Evolutionary conservation across 1,284 basidiomycete species (phyloP).

Genomic region (Blastosporella zonata): DNA sequence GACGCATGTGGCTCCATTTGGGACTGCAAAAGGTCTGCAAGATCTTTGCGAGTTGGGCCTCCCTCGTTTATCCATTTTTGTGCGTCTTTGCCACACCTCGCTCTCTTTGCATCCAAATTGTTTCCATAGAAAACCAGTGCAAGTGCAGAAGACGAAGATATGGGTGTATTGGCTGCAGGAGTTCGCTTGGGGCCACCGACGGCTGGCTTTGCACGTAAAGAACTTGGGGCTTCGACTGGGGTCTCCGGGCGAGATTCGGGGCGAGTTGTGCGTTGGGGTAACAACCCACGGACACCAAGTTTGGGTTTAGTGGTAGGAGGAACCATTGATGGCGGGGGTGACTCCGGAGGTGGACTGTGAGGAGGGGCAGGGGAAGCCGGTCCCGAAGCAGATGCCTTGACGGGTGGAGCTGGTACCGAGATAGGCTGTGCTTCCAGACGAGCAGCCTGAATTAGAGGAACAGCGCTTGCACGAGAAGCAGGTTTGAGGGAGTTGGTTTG

Average conservation of each 20-base stretch:
- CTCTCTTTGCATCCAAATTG: constrained; percentile 71
- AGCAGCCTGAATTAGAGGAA: constrained; percentile 85
- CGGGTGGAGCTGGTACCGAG: constrained; percentile 23
- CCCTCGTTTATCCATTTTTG: constrained; percentile 82
- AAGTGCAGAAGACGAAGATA: constrained; percentile 34
- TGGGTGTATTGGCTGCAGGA: constrained; percentile 27
- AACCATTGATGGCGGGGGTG: constrained; percentile 30
- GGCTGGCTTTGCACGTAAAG: constrained; percentile 43
- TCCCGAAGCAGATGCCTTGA: constrained; percentile 24
- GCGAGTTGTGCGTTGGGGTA: constrained; percentile 61
- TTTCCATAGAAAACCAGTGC: constrained; percentile 64
- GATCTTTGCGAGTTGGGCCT: constrained; percentile 80
- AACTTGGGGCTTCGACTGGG: constrained; percentile 40
- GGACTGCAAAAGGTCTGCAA: constrained; percentile 81
- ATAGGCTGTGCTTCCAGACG: constrained; percentile 39
- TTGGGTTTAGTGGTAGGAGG: constrained; percentile 43
- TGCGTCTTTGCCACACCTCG: constrained; percentile 77
- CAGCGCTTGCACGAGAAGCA: constrained; percentile 82
- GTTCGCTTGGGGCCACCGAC: constrained; percentile 50
- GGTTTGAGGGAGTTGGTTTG: constrained; percentile 88
- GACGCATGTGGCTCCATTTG: constrained; percentile 90
- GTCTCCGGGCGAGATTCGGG: constrained; percentile 63
- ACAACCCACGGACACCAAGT: constrained; percentile 64
- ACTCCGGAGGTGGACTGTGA: constrained; percentile 36
- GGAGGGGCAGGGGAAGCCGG: constrained; percentile 27